A percentile compares a stretch with the other conserved stretches of the same genome.
These are phyloP conservation scores for Sungouiozyma ichnusensis DNA, from an alignment of 805 yeast species.

Conservation along the genomic window DNA sequence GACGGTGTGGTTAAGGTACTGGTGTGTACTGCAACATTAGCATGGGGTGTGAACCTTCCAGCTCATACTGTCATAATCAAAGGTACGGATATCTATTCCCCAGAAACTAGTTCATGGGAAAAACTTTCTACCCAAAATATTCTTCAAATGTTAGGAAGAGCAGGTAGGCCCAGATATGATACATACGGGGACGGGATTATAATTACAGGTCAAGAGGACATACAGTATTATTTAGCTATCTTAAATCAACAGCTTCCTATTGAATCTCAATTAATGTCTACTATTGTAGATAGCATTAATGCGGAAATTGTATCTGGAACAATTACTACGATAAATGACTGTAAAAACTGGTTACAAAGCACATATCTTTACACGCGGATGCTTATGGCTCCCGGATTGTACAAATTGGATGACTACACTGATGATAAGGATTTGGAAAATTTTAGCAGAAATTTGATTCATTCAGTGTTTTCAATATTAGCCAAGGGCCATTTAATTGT, in stretches of 20 bases:
- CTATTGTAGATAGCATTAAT: slow-evolving; percentile 63
- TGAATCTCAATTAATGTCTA: slow-evolving; percentile 72
- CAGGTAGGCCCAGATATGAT: slow-evolving; percentile 94
- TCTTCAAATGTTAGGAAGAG: slow-evolving; percentile 95
- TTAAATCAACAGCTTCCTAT: slow-evolving; percentile 86
- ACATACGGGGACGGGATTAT: slow-evolving; percentile 88
- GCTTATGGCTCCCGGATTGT: slow-evolving; percentile 59
- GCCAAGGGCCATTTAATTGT: slow-evolving; percentile 45
- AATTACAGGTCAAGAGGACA: slow-evolving; percentile 75
- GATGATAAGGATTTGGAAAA: slow-evolving; percentile 38
- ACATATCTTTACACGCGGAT: slow-evolving; percentile 75
- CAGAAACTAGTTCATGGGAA: slow-evolving; percentile 81
- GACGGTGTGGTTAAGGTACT: slow-evolving; percentile 76
- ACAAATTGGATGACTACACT: slow-evolving; percentile 47
- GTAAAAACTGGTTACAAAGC: slow-evolving; percentile 68
- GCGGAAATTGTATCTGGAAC: slow-evolving; percentile 80
- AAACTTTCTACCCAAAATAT: slow-evolving; percentile 93
- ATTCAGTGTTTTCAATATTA: slow-evolving; percentile 61
- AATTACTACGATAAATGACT: slow-evolving; percentile 50
- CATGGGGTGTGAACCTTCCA: slow-evolving; percentile 96
- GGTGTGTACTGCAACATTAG: slow-evolving; percentile 86
- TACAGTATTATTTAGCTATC: slow-evolving; percentile 83
- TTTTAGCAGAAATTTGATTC: slow-evolving; percentile 57
- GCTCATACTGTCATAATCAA: slow-evolving; percentile 90
- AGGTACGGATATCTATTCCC: slow-evolving; percentile 90